These are phyloP conservation scores for Cutaneotrichosporon sp. DNA, from an alignment of 1,284 basidiomycete species.

Conservation along the genomic window DNA sequence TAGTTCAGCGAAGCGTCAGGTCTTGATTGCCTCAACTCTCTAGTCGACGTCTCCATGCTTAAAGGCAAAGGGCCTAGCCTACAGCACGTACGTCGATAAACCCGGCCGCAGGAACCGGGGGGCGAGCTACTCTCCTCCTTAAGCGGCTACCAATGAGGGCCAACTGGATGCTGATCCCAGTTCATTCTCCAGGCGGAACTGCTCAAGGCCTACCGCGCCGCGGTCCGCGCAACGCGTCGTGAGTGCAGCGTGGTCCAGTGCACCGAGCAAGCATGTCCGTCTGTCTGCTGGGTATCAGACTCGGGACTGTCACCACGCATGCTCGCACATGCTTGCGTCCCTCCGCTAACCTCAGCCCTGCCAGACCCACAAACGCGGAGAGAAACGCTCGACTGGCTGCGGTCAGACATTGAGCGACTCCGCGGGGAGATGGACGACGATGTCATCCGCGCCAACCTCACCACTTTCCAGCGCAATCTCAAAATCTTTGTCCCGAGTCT, in stretches of 20 bases:
- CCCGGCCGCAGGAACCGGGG: no score
- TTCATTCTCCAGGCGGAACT: constrained; percentile 44
- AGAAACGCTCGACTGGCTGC: constrained; percentile 46
- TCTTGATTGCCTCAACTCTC: no score
- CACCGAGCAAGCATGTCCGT: no score
- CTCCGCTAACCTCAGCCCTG: constrained; percentile 35
- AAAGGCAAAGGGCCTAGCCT: constrained; percentile 22
- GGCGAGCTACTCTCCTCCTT: background rate
- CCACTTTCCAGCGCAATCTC: constrained; percentile 30
- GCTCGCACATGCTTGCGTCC: no score
- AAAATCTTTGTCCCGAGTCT: constrained; percentile 37
- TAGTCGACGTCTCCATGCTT: no score
- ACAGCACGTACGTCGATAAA: constrained; percentile 41
- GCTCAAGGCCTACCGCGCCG: constrained; percentile 41
- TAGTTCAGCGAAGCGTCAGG: background rate
- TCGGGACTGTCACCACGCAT: no score
- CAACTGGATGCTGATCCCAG: constrained; percentile 20
- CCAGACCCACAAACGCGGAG: constrained; percentile 40
- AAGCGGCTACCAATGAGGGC: background rate
- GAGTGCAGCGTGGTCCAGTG: no score
- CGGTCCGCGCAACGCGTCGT: constrained; percentile 46
- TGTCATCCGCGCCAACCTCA: constrained; percentile 9
- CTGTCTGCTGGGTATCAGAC: no score
- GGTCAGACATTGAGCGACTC: constrained; percentile 41
- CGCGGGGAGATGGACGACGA: constrained; percentile 35